Percentiles rank a stretch among this genome's conserved stretches.
Evolutionary conservation across 2,329 filamentous ascomycete genomes (phyloP).

Genomic region (Lachnellula suecica): DNA sequence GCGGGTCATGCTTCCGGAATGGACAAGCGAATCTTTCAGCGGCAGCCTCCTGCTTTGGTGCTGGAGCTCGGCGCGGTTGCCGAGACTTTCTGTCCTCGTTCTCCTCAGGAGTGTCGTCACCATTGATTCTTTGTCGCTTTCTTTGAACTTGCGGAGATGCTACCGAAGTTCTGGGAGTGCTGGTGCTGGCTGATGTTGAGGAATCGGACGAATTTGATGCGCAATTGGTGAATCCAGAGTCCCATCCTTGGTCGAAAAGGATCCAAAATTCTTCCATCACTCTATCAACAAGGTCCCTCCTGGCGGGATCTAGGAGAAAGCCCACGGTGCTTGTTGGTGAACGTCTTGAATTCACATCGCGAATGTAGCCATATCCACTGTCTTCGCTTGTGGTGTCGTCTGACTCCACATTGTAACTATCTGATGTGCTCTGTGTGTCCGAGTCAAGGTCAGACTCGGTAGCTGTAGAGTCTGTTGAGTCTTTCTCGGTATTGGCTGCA

Average conservation of each 20-base stretch:
- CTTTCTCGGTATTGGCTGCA: no score
- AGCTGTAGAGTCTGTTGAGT: neutral
- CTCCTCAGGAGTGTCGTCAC: slow-evolving; percentile 1
- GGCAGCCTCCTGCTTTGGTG: neutral
- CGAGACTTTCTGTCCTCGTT: slow-evolving; percentile 4
- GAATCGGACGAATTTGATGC: slow-evolving; percentile 38
- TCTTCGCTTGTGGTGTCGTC: neutral
- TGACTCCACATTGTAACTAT: neutral
- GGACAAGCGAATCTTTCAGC: slow-evolving; percentile 17
- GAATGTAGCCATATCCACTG: neutral
- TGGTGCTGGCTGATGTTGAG: slow-evolving; percentile 7
- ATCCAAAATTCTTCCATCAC: slow-evolving; percentile 17
- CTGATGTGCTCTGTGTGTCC: neutral
- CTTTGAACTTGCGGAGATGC: neutral
- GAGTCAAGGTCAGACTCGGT: neutral
- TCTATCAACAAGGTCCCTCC: slow-evolving; percentile 9
- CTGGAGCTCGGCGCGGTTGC: neutral
- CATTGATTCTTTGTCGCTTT: slow-evolving; percentile 9
- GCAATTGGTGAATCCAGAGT: slow-evolving; percentile 38
- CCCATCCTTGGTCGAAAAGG: slow-evolving; percentile 30
- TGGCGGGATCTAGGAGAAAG: slow-evolving; percentile 21
- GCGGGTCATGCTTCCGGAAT: slow-evolving; percentile 17
- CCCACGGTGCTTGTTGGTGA: neutral
- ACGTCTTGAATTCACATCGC: neutral
- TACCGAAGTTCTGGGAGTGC: neutral